These are phyloP conservation scores for Pseudonitzschia pungens DNA, from an alignment of 108 stramenopile species.

Conservation along the genomic window DNA sequence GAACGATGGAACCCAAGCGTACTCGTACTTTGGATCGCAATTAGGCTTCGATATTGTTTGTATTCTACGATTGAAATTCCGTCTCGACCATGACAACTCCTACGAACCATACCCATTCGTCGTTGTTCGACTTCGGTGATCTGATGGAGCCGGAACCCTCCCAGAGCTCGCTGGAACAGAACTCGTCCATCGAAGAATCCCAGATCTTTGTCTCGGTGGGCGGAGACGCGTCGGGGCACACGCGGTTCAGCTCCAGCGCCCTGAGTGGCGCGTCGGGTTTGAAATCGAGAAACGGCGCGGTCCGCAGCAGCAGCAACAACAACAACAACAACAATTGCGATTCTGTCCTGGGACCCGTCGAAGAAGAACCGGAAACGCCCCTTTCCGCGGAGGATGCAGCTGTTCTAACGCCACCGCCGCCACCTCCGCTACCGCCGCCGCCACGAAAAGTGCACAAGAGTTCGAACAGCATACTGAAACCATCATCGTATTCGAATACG, in stretches of 20 bases:
- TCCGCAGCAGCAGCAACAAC: too few relatives aligned
- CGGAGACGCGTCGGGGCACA: constrained; percentile 1
- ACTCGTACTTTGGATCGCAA: too few relatives aligned
- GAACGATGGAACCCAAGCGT: too few relatives aligned
- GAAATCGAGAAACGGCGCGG: not conserved
- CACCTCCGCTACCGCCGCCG: not conserved
- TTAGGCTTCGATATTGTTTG: not conserved
- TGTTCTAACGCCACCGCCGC: not conserved
- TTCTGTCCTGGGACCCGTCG: constrained; percentile 2
- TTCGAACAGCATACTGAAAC: not conserved
- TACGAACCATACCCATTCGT: not conserved
- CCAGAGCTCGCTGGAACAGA: constrained; percentile 12
- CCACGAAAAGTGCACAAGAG: not conserved
- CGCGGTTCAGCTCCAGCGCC: constrained; percentile 13
- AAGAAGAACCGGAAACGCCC: not conserved
- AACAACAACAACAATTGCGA: not conserved
- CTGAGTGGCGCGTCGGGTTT: not conserved
- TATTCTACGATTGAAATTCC: not conserved
- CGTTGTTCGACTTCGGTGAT: not conserved
- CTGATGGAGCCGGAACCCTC: not conserved
- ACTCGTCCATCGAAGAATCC: constrained; percentile 20
- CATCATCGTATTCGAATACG: not conserved
- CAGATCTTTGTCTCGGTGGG: not conserved
- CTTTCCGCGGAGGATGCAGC: not conserved
- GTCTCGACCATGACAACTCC: constrained; percentile 4